Evolutionary conservation across 371 early-diverging fungal species (phyloP).

Genomic region (Catenaria anguillulae): DNA sequence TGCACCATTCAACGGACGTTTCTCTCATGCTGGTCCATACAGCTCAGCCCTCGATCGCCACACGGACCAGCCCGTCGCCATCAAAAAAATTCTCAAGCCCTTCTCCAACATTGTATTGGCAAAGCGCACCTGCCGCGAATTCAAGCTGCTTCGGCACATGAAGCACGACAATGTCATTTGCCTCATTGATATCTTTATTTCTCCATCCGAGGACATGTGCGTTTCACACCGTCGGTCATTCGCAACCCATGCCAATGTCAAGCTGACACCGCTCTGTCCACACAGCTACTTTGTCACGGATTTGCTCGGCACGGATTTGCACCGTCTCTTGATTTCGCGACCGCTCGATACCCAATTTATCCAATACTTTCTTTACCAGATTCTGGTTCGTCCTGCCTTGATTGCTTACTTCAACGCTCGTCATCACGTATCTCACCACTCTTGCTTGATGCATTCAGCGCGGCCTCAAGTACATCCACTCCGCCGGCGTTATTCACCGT

Average conservation of each 20-base stretch:
- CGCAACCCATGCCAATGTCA: background rate
- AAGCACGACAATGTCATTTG: constrained; percentile 77
- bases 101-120: constrained; percentile 81
- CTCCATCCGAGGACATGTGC: constrained; percentile 77
- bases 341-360: constrained; percentile 84
- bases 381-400: constrained; percentile 46
- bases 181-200: constrained; percentile 77
- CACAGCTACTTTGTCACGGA: constrained; percentile 85
- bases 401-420: constrained; percentile 4
- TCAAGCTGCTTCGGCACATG: constrained; percentile 75
- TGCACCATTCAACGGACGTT: no score
- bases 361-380: constrained; percentile 91
- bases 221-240: constrained; percentile 9
- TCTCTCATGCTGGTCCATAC: no score
- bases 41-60: constrained; percentile 79
- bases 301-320: constrained; percentile 81
- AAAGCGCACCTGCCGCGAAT: constrained; percentile 85
- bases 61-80: constrained; percentile 68
- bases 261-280: no score
- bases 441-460: no score
- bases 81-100: constrained; percentile 90
- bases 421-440: background rate
- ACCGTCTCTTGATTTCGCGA: constrained; percentile 69
- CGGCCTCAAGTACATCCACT: constrained; percentile 83
- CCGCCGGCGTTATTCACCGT: constrained; percentile 86